Base-by-base conservation (phyloP, 441 rosid species). In the Melastoma candidum region DNA sequence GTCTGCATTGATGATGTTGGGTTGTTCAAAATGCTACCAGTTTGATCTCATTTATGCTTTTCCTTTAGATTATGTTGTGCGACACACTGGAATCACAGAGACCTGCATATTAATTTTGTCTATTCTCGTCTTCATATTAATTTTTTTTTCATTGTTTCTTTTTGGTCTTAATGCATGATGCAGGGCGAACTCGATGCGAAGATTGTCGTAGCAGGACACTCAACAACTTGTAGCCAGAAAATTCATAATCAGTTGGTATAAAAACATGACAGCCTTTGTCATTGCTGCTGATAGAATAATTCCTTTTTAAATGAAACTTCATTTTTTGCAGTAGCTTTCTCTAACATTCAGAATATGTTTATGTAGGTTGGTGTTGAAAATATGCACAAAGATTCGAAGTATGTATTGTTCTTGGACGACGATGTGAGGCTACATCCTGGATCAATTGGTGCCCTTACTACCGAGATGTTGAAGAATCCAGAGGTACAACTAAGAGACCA, bases 381-480 rank as follows among this genome's bases (percentile, higher is more conserved):
- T 58, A 90, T 90, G 90, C 95, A 90, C 70, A 71, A 83, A 77
- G 96, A 80, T 64, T 76, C 75, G 79, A 87, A 85, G 67, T 94
- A 94, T 71, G 87, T 94, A 29, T 60, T 94, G 64, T 94, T 94
- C 74, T 63, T 94, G 82, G 99, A 94, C 64, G 99, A 94, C 69
- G 97, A 94, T 72, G 95, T 87, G 69, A 82, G 92, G 70, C 77
- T 94, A 61, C 99, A 94, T 73, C 99, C 99, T 63, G 99, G 99
- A 57, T 72, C 97, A 54, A 78, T 90, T 27, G 96, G 97, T 54
- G 97, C 97, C 58, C 99, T 94, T 60, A 77, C 94, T 13, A 71
- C 80, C 48, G 97, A 94, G 80, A 94, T 94, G 97, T 82, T 74
- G 73, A 94, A 87, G 61, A 84, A 71, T 55, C 95, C 99, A 2